Evolutionary conservation across 306 rosid species (phyloP).

Genomic region (Aeschynomene evenia): DNA sequence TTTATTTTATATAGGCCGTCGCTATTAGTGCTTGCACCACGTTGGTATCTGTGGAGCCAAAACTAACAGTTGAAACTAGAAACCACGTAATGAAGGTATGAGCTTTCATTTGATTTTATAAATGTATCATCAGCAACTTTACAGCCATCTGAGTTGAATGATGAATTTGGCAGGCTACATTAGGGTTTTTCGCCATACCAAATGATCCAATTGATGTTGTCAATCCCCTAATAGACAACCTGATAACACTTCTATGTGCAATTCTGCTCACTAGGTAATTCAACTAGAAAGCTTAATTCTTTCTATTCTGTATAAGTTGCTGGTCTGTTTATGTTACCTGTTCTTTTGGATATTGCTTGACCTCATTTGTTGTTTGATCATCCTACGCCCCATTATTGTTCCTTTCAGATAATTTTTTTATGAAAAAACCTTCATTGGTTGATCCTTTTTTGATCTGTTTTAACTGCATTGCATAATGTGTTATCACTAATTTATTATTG

Average conservation of each 20-base stretch:
- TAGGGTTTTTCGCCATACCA: constrained; percentile 94
- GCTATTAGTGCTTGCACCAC: constrained; percentile 98
- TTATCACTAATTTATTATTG: neutral
- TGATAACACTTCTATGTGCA: constrained; percentile 87
- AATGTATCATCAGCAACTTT: neutral
- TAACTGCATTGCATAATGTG: neutral
- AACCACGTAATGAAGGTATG: constrained; percentile 85
- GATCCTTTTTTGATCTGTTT: constrained; percentile 6
- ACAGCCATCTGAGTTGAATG: constrained; percentile 29
- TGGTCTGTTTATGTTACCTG: neutral
- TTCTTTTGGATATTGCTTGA: constrained; percentile 16
- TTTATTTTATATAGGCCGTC: constrained; percentile 62
- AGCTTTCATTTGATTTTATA: constrained; percentile 25
- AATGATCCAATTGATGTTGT: constrained; percentile 87
- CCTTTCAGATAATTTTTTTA: neutral
- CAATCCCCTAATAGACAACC: constrained; percentile 79
- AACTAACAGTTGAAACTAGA: constrained; percentile 89
- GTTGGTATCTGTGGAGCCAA: constrained; percentile 94
- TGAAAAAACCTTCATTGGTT: neutral
- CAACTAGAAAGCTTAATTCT: neutral
- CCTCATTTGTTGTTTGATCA: constrained; percentile 10
- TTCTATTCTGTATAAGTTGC: constrained; percentile 18
- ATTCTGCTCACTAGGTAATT: constrained; percentile 92
- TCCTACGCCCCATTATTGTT: neutral
- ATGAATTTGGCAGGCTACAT: constrained; percentile 76